Base-by-base conservation (phyloP, 2,329 filamentous ascomycete species). In the Bipolaris cookei region DNA sequence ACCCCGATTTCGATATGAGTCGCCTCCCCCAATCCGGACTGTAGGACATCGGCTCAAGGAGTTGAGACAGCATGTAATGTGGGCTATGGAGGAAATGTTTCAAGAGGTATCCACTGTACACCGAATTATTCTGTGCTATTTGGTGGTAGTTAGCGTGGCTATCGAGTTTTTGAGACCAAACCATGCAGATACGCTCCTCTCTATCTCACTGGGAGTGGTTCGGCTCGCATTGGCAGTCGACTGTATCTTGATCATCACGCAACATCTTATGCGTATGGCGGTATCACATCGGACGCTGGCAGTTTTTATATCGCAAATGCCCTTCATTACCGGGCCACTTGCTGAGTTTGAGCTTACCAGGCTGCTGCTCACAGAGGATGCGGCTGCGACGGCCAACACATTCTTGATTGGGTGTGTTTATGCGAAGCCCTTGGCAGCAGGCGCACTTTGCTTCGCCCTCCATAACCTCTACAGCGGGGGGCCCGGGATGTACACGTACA, bases 241-340 rank as follows among this genome's bases (percentile, higher is more conserved):
- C 32, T 48, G 32, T 32, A 48, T 48, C 45, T 37, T 48, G 28
- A 28, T 48, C 11, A 18, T 48, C 18, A 48, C 45, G 32, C 18
- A 48, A 25, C 45, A 37, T 16, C 32, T 38, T 4, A 48, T 30
- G 28, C 45, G 14, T 25, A 18, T 48, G 21, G n/a, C 32, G 13
- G 32, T n/a, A 38, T 25, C 11, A 13, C 35, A 38, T 11, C 32
- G 11, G 32, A 37, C 16, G 28, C 32, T 34, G 20, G 45, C 45
- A 25, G n/a, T 38, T 4, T 20, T 48, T 11, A 18, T 37, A 38
- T 34, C 28, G 6, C 43, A 46, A n/a, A 46, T 18, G 16, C 43
- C 43, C 14, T 21, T 46, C 13, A 16, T 47, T n/a, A 35, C 28
- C n/a, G 44, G 44, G 11, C 45, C 45, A 23, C 18, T 47, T n/a